Base-by-base conservation (phyloP, 345 rosid species). In the Citrus glauca region DNA sequence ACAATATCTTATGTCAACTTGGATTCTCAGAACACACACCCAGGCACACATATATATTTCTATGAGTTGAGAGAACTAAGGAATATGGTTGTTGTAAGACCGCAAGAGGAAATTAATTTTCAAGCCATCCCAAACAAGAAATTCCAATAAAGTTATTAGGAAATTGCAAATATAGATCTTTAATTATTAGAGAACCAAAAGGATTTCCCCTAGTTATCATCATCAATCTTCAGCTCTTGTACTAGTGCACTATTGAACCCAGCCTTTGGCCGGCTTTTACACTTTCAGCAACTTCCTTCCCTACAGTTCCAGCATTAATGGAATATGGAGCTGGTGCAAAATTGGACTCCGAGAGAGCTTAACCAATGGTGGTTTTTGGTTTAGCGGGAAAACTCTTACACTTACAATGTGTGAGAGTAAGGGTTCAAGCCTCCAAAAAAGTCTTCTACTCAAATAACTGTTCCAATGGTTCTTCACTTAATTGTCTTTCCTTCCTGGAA, bases 401-500 rank as follows among this genome's bases (percentile, higher is more conserved):
- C 10, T 38, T 0, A 38, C 10, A 38, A 1, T 38, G 42, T 38
- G 42, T 8, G 42, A 38, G 37, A 6, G 0, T 35, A 35, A 35
- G 1, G 7, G 1, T 35, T 35, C 6, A 5, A 35, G 0, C 0
- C 42, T 38, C 2, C 11, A 38, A 8, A 38, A 38, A 38, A 69
- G 74, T 57, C 40, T 80, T 77, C 79, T 87, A 81, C 85, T 83
- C 78, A 87, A 83, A 70, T 74, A 82, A 74, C 85, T 70, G 83
- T 87, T 84, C 89, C 89, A 86, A 28, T 86, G 81, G 61, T 86
- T 86, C 78, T 86, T 86, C 80, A 84, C 89, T 77, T 84, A 86
- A 77, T 85, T 87, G 70, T 87, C 90, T 6, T 86, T 87, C 20
- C 90, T 85, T 35, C 90, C 88, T 0, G 88, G 88, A 68, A 87